phyloP scores from a whole-genome alignment of 495 filamentous ascomycete genomes.

The Aspergillus mulundensis region DNA sequence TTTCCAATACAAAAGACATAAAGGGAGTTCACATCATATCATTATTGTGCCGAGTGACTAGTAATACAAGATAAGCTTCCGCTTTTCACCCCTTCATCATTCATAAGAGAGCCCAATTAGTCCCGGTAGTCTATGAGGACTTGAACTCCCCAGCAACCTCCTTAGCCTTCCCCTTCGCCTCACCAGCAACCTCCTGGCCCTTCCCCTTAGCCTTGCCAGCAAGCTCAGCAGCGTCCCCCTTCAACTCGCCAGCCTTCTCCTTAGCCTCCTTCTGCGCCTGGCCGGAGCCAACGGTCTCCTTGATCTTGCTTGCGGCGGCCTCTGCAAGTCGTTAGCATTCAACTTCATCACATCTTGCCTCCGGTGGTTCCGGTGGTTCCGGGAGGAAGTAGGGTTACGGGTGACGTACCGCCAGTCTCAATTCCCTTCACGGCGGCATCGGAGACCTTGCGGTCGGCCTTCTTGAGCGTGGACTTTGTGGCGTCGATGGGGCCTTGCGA shows the following conservation, averaged over 20 bases:
- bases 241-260: conserved; percentile 30
- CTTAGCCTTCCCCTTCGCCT: conserved; percentile 24
- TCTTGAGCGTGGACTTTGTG: conserved; percentile 54
- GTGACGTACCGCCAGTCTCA: conserved; percentile 51
- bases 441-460: conserved; percentile 50
- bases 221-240: conserved; percentile 38
- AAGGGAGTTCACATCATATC: neutral
- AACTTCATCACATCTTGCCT: too few species aligned
- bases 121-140: conserved; percentile 5
- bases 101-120: too few species aligned
- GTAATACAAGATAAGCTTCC: neutral
- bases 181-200: conserved; percentile 35
- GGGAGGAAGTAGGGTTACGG: too few species aligned
- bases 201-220: conserved; percentile 38
- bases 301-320: conserved; percentile 38
- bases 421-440: conserved; percentile 58
- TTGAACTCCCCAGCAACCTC: conserved; percentile 9
- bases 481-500: conserved; percentile 42
- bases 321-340: conserved; percentile 29
- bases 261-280: conserved; percentile 26
- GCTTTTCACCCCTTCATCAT: neutral
- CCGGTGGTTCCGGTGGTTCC: too few species aligned
- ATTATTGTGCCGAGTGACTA: conserved; percentile 2
- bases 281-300: conserved; percentile 34
- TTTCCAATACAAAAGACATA: too few species aligned